Evolutionary conservation across 441 rosid genomes (phyloP), one percentile per base, ranked within the genome.

Genomic region (Macaranga tanarius): DNA sequence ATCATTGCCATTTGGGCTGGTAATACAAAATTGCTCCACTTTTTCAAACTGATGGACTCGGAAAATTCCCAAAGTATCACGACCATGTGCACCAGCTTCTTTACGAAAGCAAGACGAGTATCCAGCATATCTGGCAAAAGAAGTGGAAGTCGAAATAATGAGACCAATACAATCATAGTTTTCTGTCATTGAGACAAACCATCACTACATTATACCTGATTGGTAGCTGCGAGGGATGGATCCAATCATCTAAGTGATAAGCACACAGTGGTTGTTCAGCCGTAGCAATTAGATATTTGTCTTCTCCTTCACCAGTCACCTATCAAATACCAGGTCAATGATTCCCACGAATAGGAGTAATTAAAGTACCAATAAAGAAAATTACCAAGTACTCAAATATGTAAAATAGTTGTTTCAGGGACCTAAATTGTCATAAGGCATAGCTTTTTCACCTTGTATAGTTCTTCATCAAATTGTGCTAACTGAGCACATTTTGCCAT

Each of bases 281-380:
- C 57, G 97, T 95, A 69, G 99, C 98, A 74, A 95, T 95, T 59
- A 95, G 97, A 84, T 95, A 95, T 48, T 92, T 92, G 72, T 92
- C 99, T 64, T 91, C 99, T 73, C 97, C 98, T 77, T 90, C 98
- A 66, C 99, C 99, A 54, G 93, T 91, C 76, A 92, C 96, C 97
- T 89, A 58, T 57, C 62, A 65, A 70, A 72, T 10, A 72, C 50
- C 52, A 69, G 54, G 47, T 65, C 34, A 73, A 44, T 31, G 1
- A 61, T 45, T 34, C 31, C 44, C 19, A 65, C 66, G 48, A 66
- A 42, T 20, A 47, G 50, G 17, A 58, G 64, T 2, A 28, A 54
- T 17, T 58, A 16, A 26, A 47, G 26, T 28, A 26, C 19, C 28
- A 34, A 40, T 56, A 58, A 66, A 38, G n/a, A 40, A 51, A 56